Percentiles rank a stretch among this genome's conserved stretches.
Evolutionary conservation across 2,329 filamentous ascomycete genomes (phyloP).

Genomic region (Boeremia exigua): DNA sequence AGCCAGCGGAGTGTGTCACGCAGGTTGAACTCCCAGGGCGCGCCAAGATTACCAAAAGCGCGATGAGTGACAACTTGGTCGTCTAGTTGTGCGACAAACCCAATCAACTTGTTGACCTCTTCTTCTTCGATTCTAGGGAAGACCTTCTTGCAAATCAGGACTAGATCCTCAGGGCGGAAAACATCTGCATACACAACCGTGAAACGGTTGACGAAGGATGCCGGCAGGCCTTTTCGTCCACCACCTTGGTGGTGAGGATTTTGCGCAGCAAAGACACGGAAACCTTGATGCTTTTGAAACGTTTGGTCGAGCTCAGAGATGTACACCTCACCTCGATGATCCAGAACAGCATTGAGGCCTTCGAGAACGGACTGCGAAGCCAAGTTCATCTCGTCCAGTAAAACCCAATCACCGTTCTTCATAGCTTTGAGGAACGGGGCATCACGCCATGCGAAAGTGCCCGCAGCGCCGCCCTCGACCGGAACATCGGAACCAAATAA

Average conservation of each 20-base stretch:
- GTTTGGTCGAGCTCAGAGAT: conserved; percentile 94
- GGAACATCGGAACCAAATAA: conserved; percentile 96
- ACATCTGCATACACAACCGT: conserved; percentile 96
- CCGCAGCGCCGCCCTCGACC: conserved; percentile 87
- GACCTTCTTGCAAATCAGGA: conserved; percentile 78
- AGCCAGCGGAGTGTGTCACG: conserved; percentile 91
- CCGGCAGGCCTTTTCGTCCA: conserved; percentile 90
- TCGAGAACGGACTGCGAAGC: conserved; percentile 96
- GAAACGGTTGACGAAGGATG: conserved; percentile 97
- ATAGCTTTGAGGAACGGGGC: conserved; percentile 95
- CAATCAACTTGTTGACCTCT: conserved; percentile 71
- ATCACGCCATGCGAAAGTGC: conserved; percentile 93
- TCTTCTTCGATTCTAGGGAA: conserved; percentile 69
- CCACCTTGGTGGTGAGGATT: conserved; percentile 98
- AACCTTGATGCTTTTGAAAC: conserved; percentile 86
- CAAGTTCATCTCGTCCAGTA: conserved; percentile 98
- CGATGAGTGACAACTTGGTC: conserved; percentile 67
- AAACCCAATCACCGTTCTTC: conserved; percentile 95
- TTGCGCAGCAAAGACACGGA: conserved; percentile 95
- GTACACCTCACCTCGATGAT: conserved; percentile 95
- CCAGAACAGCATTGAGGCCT: conserved; percentile 93
- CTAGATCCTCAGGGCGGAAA: conserved; percentile 80
- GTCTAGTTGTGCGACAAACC: conserved; percentile 82
- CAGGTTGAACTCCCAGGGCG: conserved; percentile 95
- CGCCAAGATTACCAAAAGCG: conserved; percentile 63